Conservation (phyloP, 1,284 basidiomycete species). For the Rhodotorula sp. region DNA sequence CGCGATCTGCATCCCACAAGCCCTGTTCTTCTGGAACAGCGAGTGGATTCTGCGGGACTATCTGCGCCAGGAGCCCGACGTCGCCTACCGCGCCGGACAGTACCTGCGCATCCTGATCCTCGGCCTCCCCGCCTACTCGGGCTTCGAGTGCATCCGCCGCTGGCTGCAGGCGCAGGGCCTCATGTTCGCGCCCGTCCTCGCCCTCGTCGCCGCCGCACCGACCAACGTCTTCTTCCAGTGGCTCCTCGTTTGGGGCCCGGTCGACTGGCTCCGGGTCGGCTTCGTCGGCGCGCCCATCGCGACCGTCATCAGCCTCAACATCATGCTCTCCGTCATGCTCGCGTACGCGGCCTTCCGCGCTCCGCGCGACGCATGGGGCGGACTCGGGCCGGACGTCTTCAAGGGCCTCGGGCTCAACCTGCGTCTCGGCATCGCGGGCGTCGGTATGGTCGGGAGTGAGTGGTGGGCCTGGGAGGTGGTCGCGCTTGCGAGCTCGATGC, state of each 20-base stretch:
- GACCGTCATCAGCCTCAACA: conserved; percentile 82
- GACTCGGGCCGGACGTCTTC: conserved; percentile 67
- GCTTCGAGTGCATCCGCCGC: conserved; percentile 58
- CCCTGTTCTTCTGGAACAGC: conserved; percentile 40
- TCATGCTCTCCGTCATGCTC: conserved; percentile 68
- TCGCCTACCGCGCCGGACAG: conserved; percentile 71
- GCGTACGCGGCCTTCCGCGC: conserved; percentile 74
- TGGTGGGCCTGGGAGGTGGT: conserved; percentile 92
- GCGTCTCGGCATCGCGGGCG: conserved; percentile 71
- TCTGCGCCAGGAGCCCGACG: conserved; percentile 81
- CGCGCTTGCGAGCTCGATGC: conserved; percentile 44
- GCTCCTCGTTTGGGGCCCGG: conserved; percentile 62
- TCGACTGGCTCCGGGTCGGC: conserved; percentile 65
- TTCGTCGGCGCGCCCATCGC: conserved; percentile 93
- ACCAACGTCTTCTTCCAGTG: conserved; percentile 83
- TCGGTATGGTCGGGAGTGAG: conserved; percentile 64
- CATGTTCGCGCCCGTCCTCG: conserved; percentile 82
- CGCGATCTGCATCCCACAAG: conserved; percentile 41
- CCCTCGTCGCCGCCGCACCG: conserved; percentile 80
- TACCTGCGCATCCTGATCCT: conserved; percentile 66
- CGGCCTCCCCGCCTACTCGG: conserved; percentile 83
- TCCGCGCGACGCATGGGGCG: conserved; percentile 80
- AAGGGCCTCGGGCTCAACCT: conserved; percentile 70
- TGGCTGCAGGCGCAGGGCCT: conserved; percentile 89
- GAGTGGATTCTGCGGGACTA: conserved; percentile 63